Evolutionary conservation across 208 protist species (phyloP).

Genomic region (Wallacemonas sp.): DNA sequence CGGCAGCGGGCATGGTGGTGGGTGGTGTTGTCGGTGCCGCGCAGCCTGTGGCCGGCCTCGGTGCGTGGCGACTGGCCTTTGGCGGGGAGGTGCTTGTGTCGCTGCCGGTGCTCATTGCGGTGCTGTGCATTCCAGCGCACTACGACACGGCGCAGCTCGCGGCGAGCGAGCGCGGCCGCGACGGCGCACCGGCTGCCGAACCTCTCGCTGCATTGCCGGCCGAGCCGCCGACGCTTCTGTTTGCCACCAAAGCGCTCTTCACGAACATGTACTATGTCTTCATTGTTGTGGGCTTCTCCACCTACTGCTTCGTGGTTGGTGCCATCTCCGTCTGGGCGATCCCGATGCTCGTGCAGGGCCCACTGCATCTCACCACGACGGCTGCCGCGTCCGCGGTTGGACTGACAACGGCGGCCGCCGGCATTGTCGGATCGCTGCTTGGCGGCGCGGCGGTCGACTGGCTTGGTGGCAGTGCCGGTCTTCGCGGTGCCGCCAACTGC

Average conservation of each 20-base stretch:
- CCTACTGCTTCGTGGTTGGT: conserved; percentile 87
- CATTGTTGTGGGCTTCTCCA: conserved; percentile 72
- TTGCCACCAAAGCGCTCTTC: conserved; percentile 42
- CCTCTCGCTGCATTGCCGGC: background rate
- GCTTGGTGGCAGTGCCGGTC: conserved; percentile 60
- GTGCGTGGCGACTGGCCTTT: conserved; percentile 62
- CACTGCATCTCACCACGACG: conserved; percentile 41
- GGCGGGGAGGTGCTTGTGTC: conserved; percentile 48
- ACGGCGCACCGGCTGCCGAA: background rate
- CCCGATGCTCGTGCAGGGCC: conserved; percentile 69
- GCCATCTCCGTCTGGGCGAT: conserved; percentile 84
- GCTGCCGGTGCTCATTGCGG: conserved; percentile 39
- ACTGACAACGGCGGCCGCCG: conserved; percentile 53
- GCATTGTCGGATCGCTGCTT: conserved; percentile 64
- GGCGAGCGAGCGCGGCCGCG: background rate
- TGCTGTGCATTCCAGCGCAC: conserved; percentile 40
- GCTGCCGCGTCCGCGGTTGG: conserved; percentile 62
- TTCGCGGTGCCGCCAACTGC: conserved; percentile 47
- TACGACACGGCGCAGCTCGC: conserved; percentile 28
- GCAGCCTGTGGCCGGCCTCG: conserved; percentile 14
- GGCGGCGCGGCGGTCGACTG: conserved; percentile 69
- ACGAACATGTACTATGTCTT: conserved; percentile 65
- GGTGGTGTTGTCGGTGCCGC: conserved; percentile 56
- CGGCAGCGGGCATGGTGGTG: conserved; percentile 68
- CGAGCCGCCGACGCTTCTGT: conserved; percentile 22